Evolutionary conservation across 768 basidiomycete genomes (phyloP), one percentile per base, ranked within the genome.

Genomic region (Clavaria fumosa): DNA sequence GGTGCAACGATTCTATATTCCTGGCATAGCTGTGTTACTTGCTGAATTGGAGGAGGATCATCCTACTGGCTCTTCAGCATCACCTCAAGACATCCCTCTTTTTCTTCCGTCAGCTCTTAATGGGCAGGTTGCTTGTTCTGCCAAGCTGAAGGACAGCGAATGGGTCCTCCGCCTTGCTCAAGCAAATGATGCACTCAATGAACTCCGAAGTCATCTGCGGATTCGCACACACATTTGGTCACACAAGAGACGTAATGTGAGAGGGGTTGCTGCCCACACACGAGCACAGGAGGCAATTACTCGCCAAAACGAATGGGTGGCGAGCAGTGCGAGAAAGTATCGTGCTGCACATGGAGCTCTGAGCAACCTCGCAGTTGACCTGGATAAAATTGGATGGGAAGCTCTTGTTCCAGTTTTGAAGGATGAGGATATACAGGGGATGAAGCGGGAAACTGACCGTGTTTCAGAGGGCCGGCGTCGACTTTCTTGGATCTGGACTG

Each of bases 171-270:
- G 48, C 0, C 20, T 39, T 17, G 51, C 49, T 1, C 45, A 48
- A 14, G 47, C 44, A 22, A 36, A 50, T 23, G 49, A 55, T 31
- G 42, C 47, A 7, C 42, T 55, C 1, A 34, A 20, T n/a, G 46
- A 47, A n/a, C 39, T 53, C 17, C 45, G 46, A 4, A 38, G 39
- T 7, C 44, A 39, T 28, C 26, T 28, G 9, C 26, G 26, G 9
- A 9, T 28, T 28, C 26, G 26, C 14, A 9, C 26, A 9, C 26
- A 28, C 14, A 9, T 28, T 9, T 28, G 14, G 9, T 9, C 26
- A 9, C 9, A 28, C 9, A 28, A 28, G 26, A 14, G 14, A 9
- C 26, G 26, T 14, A 9, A 9, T 28, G 9, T 14, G 26, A 9
- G 26, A 9, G 26, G 26, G 9, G 26, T 28, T 28, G 26, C 26